Base-by-base conservation (phyloP, 192 early-diverging fungal genomes). In the Backusella westeae region DNA sequence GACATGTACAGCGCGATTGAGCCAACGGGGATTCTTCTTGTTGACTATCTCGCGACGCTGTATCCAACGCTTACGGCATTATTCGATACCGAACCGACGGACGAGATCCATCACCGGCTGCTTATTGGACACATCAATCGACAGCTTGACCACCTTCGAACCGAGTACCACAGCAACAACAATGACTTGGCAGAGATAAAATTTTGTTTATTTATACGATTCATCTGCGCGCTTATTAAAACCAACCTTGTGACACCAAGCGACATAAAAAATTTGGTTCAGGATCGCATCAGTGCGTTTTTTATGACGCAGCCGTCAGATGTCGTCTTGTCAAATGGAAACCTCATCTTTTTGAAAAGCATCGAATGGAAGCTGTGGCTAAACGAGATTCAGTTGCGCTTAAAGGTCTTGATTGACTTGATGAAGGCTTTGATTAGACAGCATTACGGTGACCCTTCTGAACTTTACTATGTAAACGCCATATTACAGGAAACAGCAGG, bases 171-270 rank as follows among this genome's bases (percentile, higher is more conserved):
- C 70, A 44, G 34, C 9, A 72, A 14, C 5, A 44, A 34, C 10
- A 46, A 23, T 10, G 39, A 10, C 29, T 23, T 19, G 26, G 23
- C 44, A 46, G 44, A 72, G 12, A 46, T 59, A 9, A 23, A 53
- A n/a, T 19, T 72, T 32, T 72, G 39, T 46, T 32, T 72, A 34
- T 72, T 46, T 52, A 34, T 72, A 32, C n/a, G 26, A 44, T 72
- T 72, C 19, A 12, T 46, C 23, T 72, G 70, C 29, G 70, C 70
- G 21, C 70, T 72, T 32, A 34, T 72, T 29, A 23, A 72, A 49
- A 72, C 39, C n/a, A 72, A 72, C 12, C 44, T 72, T 1, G 41
- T 72, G 15, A 14, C 38, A 34, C 41, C 70, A 29, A 32, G 39
- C 7, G 70, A 72, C 49, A 44, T 72, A 15, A 44, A 72, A 2